phyloP scores from a whole-genome alignment of 2,329 filamentous ascomycete genomes.

The Fusarium camptoceras region DNA sequence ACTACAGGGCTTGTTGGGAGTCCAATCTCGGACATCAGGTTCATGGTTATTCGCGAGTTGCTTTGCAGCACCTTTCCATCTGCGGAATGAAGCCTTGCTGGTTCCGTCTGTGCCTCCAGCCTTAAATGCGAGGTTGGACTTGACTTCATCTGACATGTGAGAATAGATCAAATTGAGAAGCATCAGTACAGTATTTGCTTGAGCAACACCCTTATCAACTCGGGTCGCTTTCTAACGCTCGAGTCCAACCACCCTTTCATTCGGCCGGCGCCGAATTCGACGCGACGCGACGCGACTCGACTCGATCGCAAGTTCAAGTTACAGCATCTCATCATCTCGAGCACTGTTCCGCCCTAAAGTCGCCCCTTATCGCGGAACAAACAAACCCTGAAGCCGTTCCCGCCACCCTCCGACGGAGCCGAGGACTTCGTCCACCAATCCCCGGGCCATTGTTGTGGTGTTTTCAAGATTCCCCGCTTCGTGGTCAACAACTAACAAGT shows the following conservation, averaged over 20 bases:
- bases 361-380: slow-evolving; percentile 45
- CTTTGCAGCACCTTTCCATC: slow-evolving; percentile 43
- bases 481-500: slow-evolving; percentile 28
- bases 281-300: slow-evolving; percentile 23
- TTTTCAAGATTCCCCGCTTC: slow-evolving; percentile 41
- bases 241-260: slow-evolving; percentile 16
- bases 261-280: slow-evolving; percentile 35
- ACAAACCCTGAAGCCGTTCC: slow-evolving; percentile 44
- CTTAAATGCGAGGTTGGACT: slow-evolving; percentile 47
- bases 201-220: neutral
- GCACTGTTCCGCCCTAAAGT: slow-evolving; percentile 41
- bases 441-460: slow-evolving; percentile 27
- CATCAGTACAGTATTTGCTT: neutral
- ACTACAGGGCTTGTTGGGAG: slow-evolving; percentile 29
- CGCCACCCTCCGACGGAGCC: slow-evolving; percentile 48
- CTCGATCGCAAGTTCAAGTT: slow-evolving; percentile 13
- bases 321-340: slow-evolving; percentile 44
- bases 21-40: slow-evolving; percentile 46
- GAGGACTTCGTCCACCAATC: slow-evolving; percentile 44
- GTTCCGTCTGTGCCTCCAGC: slow-evolving; percentile 45
- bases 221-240: neutral
- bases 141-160: slow-evolving; percentile 37
- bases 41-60: slow-evolving; percentile 44
- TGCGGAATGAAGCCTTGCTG: slow-evolving; percentile 46
- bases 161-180: slow-evolving; percentile 25